Evolutionary conservation across 1,284 basidiomycete genomes (phyloP).

Genomic region (Heterobasidion occidentale): DNA sequence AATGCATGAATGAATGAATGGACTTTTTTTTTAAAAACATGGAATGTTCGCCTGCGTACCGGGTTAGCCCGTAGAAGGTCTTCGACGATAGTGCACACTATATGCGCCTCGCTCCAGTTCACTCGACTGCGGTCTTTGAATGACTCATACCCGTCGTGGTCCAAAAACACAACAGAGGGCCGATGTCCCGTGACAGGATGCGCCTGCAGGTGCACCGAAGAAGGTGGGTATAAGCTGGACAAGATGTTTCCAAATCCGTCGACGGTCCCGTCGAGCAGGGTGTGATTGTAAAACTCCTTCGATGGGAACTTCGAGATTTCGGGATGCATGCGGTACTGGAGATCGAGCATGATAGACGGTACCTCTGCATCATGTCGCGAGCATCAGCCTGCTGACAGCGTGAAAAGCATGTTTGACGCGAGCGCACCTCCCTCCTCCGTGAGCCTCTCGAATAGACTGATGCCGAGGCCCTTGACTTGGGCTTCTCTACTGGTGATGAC

Average conservation of each 20-base stretch:
- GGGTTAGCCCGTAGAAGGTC: constrained; percentile 71
- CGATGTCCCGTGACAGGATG: constrained; percentile 24
- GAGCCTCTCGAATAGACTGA: constrained; percentile 85
- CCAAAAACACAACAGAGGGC: constrained; percentile 68
- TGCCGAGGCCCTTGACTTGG: constrained; percentile 61
- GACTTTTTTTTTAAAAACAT: constrained; percentile 2
- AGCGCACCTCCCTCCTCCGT: constrained; percentile 69
- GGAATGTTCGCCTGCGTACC: constrained; percentile 30
- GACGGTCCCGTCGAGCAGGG: constrained; percentile 68
- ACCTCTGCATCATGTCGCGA: constrained; percentile 35
- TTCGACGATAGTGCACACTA: constrained; percentile 73
- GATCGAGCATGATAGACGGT: constrained; percentile 84
- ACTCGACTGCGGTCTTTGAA: constrained; percentile 60
- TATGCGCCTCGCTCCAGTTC: constrained; percentile 69
- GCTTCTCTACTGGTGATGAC: constrained; percentile 75
- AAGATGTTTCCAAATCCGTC: constrained; percentile 45
- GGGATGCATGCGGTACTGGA: constrained; percentile 95
- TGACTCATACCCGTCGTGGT: constrained; percentile 66
- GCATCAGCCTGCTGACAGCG: background rate
- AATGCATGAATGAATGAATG: background rate
- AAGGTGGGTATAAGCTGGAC: constrained; percentile 48
- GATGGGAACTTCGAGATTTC: constrained; percentile 82
- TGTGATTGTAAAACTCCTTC: constrained; percentile 71
- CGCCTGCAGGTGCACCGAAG: constrained; percentile 40
- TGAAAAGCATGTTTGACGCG: background rate